phyloP scores from a whole-genome alignment of 768 basidiomycete genomes.

The Hypholoma fasciculare region DNA sequence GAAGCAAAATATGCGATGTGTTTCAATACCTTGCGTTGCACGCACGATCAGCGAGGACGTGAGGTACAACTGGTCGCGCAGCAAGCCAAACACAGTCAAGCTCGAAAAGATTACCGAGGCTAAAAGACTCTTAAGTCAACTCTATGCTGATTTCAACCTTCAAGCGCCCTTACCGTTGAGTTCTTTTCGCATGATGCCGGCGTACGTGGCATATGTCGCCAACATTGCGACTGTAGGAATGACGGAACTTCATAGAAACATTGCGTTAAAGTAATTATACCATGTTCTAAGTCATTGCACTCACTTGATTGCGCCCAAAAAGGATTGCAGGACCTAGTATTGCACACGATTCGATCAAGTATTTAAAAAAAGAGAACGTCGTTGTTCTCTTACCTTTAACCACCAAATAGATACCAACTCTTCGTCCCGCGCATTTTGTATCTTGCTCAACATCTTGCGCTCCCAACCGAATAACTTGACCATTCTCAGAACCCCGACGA shows the following conservation, averaged over 20 bases:
- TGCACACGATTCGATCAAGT: not conserved
- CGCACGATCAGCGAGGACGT: conserved; percentile 25
- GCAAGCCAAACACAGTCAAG: conserved; percentile 61
- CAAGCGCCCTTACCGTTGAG: conserved; percentile 23
- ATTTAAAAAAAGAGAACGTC: not conserved
- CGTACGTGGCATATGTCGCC: conserved; percentile 61
- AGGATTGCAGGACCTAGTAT: not conserved
- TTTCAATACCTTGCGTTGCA: conserved; percentile 12
- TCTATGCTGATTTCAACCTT: not conserved
- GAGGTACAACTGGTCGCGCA: conserved; percentile 51
- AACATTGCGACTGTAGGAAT: conserved; percentile 68
- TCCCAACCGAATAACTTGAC: conserved; percentile 73
- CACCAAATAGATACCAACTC: conserved; percentile 58
- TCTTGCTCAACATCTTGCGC: conserved; percentile 50
- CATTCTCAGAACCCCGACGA: conserved; percentile 58
- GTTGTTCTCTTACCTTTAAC: conserved; percentile 33
- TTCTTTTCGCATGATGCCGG: conserved; percentile 37
- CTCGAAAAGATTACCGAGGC: conserved; percentile 51
- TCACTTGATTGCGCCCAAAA: not conserved
- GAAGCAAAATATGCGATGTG: not conserved
- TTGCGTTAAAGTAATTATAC: not conserved
- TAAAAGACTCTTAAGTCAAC: not conserved
- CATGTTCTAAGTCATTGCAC: not conserved
- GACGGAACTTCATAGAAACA: conserved; percentile 38
- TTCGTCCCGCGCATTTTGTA: conserved; percentile 57